Base-by-base conservation (phyloP, 192 early-diverging fungal genomes). In the Dispira parvispora region DNA sequence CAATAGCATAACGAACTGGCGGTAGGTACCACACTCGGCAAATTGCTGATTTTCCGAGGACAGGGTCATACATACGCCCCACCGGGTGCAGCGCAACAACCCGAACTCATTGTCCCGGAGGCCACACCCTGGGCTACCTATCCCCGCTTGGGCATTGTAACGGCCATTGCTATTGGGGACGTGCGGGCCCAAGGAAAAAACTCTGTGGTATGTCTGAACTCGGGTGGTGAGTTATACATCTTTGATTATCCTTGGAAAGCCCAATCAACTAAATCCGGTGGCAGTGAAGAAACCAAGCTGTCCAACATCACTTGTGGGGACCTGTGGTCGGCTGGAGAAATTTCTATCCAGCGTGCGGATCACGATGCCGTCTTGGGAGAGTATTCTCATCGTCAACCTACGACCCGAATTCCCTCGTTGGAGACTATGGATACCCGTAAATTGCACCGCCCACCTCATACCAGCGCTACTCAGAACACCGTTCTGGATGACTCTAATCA, bases 191-290 rank as follows among this genome's bases (percentile, higher is more conserved):
- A 38, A n/a, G 58, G 58, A n/a, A 25, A 44, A 12, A 61, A 61
- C 32, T 61, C 58, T 13, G n/a, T 61, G 10, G 42, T 45, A 11
- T 43, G 28, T 44, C 28, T 61, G 11, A 32, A 38, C 26, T 43
- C 58, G 43, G 45, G 42, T 25, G 58, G 58, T 11, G 58, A 61
- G 16, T 38, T 61, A 20, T 61, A 61, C 25, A 61, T 61, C 38
- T 61, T 61, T 45, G 58, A 61, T 25, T 44, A 45, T n/a, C 58
- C 58, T 16, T 61, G 58, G 58, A 20, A 38, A 21, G 4, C 43
- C 32, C 32, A 38, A 38, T 38, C 32, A 1, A 38, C 6, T 38
- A 38, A 1, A 6, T 38, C 32, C 6, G 32, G 32, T 38, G 32
- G 32, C 32, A 38, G 6, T 38, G 32, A 38, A 1, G 32, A 38